Conservation (phyloP, 2,329 filamentous ascomycete species). For the Chaetomium olivaceum region DNA sequence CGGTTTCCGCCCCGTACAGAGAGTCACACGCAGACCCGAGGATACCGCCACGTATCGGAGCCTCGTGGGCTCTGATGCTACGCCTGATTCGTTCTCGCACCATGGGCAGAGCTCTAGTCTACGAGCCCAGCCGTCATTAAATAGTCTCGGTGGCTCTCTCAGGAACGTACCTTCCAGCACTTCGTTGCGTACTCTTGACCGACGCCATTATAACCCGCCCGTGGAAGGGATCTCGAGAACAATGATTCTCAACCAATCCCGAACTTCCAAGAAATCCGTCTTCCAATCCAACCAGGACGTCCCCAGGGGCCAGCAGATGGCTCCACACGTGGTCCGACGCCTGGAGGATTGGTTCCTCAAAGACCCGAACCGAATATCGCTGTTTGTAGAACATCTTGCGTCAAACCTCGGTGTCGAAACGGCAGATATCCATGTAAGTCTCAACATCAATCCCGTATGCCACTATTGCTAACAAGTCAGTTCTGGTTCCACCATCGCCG, state of each 20-base stretch:
- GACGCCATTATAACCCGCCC: slow-evolving; percentile 28
- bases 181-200: slow-evolving; percentile 24
- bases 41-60: slow-evolving; percentile 1
- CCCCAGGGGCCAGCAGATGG: slow-evolving; percentile 48
- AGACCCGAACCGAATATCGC: slow-evolving; percentile 51
- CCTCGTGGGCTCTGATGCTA: background rate
- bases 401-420: slow-evolving; percentile 56
- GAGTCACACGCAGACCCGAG: slow-evolving; percentile 9
- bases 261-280: slow-evolving; percentile 43
- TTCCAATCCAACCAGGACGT: slow-evolving; percentile 41
- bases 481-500: slow-evolving; percentile 57
- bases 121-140: slow-evolving; percentile 11
- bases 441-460: background rate
- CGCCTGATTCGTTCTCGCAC: background rate
- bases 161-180: slow-evolving; percentile 24
- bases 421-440: slow-evolving; percentile 50
- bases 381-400: slow-evolving; percentile 55
- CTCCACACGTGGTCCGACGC: slow-evolving; percentile 51
- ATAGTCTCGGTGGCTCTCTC: slow-evolving; percentile 15
- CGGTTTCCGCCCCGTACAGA: slow-evolving; percentile 7
- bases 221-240: slow-evolving; percentile 42
- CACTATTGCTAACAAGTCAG: slow-evolving; percentile 34
- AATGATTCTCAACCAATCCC: slow-evolving; percentile 49
- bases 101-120: background rate
- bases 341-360: slow-evolving; percentile 56